Evolutionary conservation across 1,139 yeast genomes (phyloP), one percentile per base, ranked within the genome.

Genomic region (Debaryomycetaceae sp.): DNA sequence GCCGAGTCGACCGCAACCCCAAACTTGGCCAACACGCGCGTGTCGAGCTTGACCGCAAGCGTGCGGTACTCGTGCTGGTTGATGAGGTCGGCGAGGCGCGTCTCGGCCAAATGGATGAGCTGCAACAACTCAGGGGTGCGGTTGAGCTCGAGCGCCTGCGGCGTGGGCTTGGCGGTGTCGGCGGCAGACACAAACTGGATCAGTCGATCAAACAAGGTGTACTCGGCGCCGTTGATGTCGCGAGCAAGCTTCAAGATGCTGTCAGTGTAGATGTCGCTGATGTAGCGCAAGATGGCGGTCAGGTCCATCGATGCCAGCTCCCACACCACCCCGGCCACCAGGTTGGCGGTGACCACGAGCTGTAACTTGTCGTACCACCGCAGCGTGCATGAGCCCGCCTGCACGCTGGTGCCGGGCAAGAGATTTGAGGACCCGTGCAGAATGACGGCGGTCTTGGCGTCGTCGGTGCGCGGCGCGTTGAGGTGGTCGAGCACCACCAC

Each of bases 351-450:
- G 8, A 83, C 77, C 20, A 83, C 67, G 27, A 83, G 49, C 49
- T 82, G 89, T 32, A 83, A 56, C 49, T 83, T 83, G 51, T 83
- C 93, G 48, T 80, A 82, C 84, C 89, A 82, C 45, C 93, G 64
- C 9, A 83, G 78, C 13, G 81, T 75, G 58, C 91, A 83, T 2
- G 86, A 75, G 13, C 93, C 93, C 10, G 69, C 59, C 53, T 83
- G 91, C 31, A 76, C 62, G 40, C 82, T 83, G 18, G 69, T 59
- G 15, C 61, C 61, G 2, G 61, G 56, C 28, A 75, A 68, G 35
- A 81, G 67, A 22, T 57, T 56, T 1, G 83, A 69, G 3, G 83
- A 70, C 16, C 93, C 93, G 48, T 80, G 83, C 19, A 81, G 71
- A 11, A 82, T 71, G 14, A 52, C 51, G 22, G 51, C 36, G 2